These are phyloP conservation scores for Agrocybe praecox DNA, from an alignment of 768 basidiomycete genomes.

Conservation along the genomic window DNA sequence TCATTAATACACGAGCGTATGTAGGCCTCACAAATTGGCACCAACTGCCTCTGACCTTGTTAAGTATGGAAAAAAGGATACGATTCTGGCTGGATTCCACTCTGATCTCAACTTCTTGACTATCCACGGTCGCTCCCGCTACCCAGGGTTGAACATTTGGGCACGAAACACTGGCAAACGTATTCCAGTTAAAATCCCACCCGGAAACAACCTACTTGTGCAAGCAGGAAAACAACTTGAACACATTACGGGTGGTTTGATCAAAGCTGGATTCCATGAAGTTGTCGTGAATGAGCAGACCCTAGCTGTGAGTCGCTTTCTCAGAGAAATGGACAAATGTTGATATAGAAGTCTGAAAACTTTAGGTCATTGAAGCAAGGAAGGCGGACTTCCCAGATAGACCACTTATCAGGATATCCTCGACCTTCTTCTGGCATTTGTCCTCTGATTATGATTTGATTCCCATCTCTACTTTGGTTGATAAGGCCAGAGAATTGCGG, in stretches of 20 bases:
- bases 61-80: slow-evolving; percentile 77
- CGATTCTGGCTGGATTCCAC: slow-evolving; percentile 93
- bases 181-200: slow-evolving; percentile 85
- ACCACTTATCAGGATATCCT: slow-evolving; percentile 94
- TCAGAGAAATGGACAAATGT: neutral
- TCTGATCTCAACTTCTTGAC: slow-evolving; percentile 93
- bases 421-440: slow-evolving; percentile 95
- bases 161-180: slow-evolving; percentile 92
- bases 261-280: slow-evolving; percentile 94
- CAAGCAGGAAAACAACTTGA: slow-evolving; percentile 97
- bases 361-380: slow-evolving; percentile 64
- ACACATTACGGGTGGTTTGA: slow-evolving; percentile 78
- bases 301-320: slow-evolving; percentile 50
- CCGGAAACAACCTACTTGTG: slow-evolving; percentile 81
- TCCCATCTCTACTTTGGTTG: slow-evolving; percentile 57
- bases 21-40: slow-evolving; percentile 83
- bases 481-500: slow-evolving; percentile 47
- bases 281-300: slow-evolving; percentile 89
- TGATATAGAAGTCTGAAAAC: neutral
- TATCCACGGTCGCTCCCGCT: slow-evolving; percentile 86
- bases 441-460: slow-evolving; percentile 82
- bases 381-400: slow-evolving; percentile 63
- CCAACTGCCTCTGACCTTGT: slow-evolving; percentile 91
- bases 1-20: neutral
- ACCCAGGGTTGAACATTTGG: slow-evolving; percentile 92